Conservation (phyloP, 1,284 basidiomycete species). For the Melampsora americana region DNA sequence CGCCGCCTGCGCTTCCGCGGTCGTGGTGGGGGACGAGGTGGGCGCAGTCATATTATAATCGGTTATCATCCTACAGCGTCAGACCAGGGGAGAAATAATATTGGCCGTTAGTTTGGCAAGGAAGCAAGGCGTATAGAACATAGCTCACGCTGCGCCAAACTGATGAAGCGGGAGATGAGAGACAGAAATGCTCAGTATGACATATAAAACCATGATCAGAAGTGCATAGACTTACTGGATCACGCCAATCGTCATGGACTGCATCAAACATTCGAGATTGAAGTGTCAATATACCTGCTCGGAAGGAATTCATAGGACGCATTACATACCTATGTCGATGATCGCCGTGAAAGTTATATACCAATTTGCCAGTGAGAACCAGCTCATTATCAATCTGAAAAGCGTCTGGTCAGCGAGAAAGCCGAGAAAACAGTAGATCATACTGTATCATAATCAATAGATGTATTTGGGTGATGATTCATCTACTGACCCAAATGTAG, state of each 20-base stretch:
- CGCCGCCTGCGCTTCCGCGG: conserved; percentile 16
- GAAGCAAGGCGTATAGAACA: background rate
- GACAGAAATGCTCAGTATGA: background rate
- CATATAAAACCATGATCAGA: too few relatives aligned
- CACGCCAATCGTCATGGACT: conserved; percentile 43
- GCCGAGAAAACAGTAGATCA: too few relatives aligned
- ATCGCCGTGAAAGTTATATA: conserved; percentile 41
- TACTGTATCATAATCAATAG: too few relatives aligned
- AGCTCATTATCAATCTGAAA: conserved; percentile 54
- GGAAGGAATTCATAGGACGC: background rate
- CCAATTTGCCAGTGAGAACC: conserved; percentile 51
- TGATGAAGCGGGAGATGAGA: background rate
- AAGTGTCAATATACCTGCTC: too few relatives aligned
- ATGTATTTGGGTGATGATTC: background rate
- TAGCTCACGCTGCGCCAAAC: conserved; percentile 36
- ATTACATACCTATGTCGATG: conserved; percentile 40
- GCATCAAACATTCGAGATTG: background rate
- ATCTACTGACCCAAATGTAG: conserved; percentile 48
- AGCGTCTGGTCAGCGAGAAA: background rate
- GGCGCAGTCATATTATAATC: conserved; percentile 32
- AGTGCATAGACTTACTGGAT: conserved; percentile 26
- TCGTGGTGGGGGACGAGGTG: conserved; percentile 14
- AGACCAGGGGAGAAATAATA: background rate
- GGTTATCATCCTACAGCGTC: background rate
- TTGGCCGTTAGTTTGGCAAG: background rate